These are phyloP conservation scores for Exutisphaerella laricina DNA, from an alignment of 2,329 filamentous ascomycete genomes.

Conservation along the genomic window DNA sequence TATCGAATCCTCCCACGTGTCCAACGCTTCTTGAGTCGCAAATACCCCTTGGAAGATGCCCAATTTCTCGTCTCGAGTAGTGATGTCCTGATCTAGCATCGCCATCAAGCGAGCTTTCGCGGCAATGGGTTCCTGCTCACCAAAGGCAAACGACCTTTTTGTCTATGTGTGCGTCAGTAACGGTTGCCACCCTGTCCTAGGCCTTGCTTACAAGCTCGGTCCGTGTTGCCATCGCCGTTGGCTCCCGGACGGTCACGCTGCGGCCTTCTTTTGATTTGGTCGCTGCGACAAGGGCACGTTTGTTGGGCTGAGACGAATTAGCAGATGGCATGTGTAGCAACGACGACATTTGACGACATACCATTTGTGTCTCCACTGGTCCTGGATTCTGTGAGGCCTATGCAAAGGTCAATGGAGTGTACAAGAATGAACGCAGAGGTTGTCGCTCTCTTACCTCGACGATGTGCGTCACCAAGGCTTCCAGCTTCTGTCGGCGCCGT, in stretches of 20 bases:
- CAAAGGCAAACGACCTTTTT: background rate
- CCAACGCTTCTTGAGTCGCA: conserved; percentile 62
- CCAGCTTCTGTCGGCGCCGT: background rate
- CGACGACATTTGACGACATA: too few relatives aligned
- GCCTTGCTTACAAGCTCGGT: background rate
- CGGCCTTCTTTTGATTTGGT: background rate
- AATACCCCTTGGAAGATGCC: conserved; percentile 45
- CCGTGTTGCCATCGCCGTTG: background rate
- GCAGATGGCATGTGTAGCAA: too few relatives aligned
- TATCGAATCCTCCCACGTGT: too few relatives aligned
- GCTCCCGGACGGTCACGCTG: background rate
- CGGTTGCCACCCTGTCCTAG: background rate
- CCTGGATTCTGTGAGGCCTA: background rate
- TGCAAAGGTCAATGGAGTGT: too few relatives aligned
- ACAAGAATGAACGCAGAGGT: too few relatives aligned
- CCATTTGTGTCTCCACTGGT: background rate
- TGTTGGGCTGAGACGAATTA: too few relatives aligned
- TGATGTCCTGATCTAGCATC: background rate
- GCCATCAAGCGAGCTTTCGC: background rate
- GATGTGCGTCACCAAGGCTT: background rate
- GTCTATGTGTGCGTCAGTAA: background rate
- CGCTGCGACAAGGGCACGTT: background rate
- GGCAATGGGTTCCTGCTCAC: background rate
- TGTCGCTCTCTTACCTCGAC: too few relatives aligned
- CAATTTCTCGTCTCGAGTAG: background rate